Base-by-base conservation (phyloP, 768 basidiomycete genomes). In the Termitomyces sp. region DNA sequence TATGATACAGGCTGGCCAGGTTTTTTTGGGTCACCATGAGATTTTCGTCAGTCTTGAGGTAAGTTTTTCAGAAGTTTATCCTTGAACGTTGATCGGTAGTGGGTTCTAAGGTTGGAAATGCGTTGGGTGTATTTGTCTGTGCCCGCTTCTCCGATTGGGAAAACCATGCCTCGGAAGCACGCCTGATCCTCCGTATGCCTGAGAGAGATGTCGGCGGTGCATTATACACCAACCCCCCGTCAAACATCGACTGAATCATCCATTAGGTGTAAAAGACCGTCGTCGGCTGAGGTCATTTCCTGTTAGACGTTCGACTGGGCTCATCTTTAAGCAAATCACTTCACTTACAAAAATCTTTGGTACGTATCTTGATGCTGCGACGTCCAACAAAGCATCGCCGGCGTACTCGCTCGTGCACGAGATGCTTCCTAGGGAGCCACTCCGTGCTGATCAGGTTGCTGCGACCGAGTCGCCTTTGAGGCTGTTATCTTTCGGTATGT, bases 121-220 rank as follows among this genome's bases (percentile, higher is more conserved):
- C 64, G 4, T 61, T 72, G 30, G 71, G 57, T 19, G 67, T 72
- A 7, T 66, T 69, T n/a, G 66, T 63, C 11, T 71, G 68, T 58
- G 67, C 69, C 6, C 68, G 63, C 21, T 72, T 70, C 55, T 42
- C 52, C 19, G 67, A 67, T 1, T 70, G 70, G 71, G 63, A 69
- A 40, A 63, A 68, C 17, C 61, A 69, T 57, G 69, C 67, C 12
- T 59, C 61, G 12, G 58, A 61, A 43, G 71, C 62, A 9, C 66
- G 63, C 11, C 59, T 72, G 4, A 61, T 68, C 4, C 66, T 72
- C 27, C 61, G 62, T 17, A 59, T 71, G n/a, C 61, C 67, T 3
- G 66, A 70, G 45, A 61, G 61, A 58, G 64, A 64, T 66, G 28
- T 27, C 23, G 28, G 47, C 46, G 21, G 30, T 52, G n/a, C 3